Percentiles rank a stretch among this genome's conserved stretches.
Evolutionary conservation across 257 asterid species (phyloP).

Genomic region (Craterostigma plantagineum): DNA sequence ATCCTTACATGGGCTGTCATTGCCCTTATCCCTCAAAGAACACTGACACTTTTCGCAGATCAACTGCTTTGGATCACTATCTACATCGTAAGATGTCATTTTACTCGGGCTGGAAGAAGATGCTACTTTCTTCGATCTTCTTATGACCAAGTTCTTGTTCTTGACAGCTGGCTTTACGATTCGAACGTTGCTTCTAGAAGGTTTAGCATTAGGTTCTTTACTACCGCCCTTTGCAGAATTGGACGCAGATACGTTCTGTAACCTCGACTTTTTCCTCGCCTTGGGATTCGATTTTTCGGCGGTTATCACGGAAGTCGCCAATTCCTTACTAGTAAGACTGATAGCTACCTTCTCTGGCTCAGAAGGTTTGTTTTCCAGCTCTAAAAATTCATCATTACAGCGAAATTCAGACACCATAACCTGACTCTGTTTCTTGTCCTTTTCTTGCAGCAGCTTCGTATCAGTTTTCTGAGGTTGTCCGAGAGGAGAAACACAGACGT

Average conservation of each 20-base stretch:
- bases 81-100: too few species aligned
- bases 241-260: constrained; percentile 33
- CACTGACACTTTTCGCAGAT: constrained; percentile 82
- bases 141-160: constrained; percentile 33
- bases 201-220: constrained; percentile 21
- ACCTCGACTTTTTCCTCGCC: constrained; percentile 38
- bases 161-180: constrained; percentile 38
- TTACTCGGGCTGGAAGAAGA: constrained; percentile 10
- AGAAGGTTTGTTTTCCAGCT: constrained; percentile 10
- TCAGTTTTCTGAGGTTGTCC: too few species aligned
- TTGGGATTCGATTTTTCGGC: constrained; percentile 32
- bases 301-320: constrained; percentile 16
- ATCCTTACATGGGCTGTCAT: constrained; percentile 15
- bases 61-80: constrained; percentile 22
- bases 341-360: constrained; percentile 13
- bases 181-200: constrained; percentile 28
- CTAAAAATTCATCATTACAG: constrained; percentile 11
- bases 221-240: constrained; percentile 25
- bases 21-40: constrained; percentile 26
- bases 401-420: too few species aligned
- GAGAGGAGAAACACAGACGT: too few species aligned
- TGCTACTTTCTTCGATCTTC: constrained; percentile 35
- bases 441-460: too few species aligned
- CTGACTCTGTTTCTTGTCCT: too few species aligned
- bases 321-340: constrained; percentile 16